Evolutionary conservation across 2,329 filamentous ascomycete genomes (phyloP), one percentile per base, ranked within the genome.

Genomic region (Harringtonia lauricola): DNA sequence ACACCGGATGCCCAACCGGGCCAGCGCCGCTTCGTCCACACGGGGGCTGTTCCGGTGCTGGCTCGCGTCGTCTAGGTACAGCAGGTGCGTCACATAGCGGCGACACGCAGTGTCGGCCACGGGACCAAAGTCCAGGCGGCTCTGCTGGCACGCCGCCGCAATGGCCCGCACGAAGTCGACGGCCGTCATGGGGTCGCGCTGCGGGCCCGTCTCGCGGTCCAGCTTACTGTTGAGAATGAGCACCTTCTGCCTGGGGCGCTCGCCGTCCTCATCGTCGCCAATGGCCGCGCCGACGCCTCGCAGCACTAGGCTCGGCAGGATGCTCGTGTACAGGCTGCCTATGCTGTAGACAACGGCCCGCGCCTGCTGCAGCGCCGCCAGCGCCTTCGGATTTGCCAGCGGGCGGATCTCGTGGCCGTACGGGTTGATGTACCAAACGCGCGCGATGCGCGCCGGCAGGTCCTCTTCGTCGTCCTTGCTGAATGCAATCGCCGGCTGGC

Each of bases 351-450:
- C 76, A 9, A 95, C 71, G 2, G 79, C 81, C 44, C 78, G 72
- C 0, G 84, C 74, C 2, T 66, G 64, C 15, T 67, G 65, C 1
- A 96, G 60, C 0, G 86, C 78, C 8, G 78, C 72, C 0, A 94
- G 54, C 0, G 90, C 86, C 41, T 86, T 80, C 0, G 87, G 81
- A 55, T 95, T 96, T 2, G 87, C 84, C 0, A 81, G 74, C 1
- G 89, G 85, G 17, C 81, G 78, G 52, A 96, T 95, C 62, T 95
- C 89, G 58, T 95, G 87, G n/a, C 90, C 90, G 60, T 95, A 96
- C 0, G 90, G 90, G 57, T 95, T 96, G 65, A 96, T 96, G 66
- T 96, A 96, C 87, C 88, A 96, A 28, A 96, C 72, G 3, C 89
- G 68, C 43, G 81, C 71, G 52, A 96, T 94, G 24, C 86, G 74